These are phyloP conservation scores for Solanum commersonii DNA, from an alignment of 257 asterid genomes.

Conservation along the genomic window DNA sequence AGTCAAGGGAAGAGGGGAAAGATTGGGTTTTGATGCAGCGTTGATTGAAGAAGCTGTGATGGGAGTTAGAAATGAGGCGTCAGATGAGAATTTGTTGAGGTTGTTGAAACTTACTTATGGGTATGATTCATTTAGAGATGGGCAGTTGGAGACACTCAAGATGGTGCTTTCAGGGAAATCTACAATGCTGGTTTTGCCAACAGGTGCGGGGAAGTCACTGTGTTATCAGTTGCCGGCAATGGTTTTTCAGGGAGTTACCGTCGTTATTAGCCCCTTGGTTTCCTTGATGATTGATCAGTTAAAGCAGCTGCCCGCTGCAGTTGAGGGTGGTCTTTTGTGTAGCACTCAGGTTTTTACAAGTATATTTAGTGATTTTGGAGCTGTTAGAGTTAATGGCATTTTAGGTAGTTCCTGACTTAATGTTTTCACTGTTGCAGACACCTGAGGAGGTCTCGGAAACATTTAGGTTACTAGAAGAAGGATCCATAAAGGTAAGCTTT, in stretches of 20 bases:
- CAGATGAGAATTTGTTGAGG: slow-evolving; percentile 59
- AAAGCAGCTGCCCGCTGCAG: slow-evolving; percentile 65
- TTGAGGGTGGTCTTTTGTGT: slow-evolving; percentile 71
- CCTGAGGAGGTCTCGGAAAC: slow-evolving; percentile 69
- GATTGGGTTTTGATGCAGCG: slow-evolving; percentile 12
- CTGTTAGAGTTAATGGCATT: not conserved
- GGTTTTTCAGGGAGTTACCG: slow-evolving; percentile 65
- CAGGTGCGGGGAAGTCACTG: slow-evolving; percentile 89
- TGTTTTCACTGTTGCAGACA: slow-evolving; percentile 36
- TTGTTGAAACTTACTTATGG: slow-evolving; percentile 75
- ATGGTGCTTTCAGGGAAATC: slow-evolving; percentile 73
- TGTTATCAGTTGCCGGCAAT: slow-evolving; percentile 88
- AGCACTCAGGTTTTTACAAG: slow-evolving; percentile 67
- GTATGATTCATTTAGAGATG: slow-evolving; percentile 70
- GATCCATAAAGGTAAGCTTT: slow-evolving; percentile 56
- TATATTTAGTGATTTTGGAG: slow-evolving; percentile 1
- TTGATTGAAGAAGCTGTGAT: slow-evolving; percentile 55
- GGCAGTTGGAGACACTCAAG: slow-evolving; percentile 83
- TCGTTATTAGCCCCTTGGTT: slow-evolving; percentile 87
- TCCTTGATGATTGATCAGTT: slow-evolving; percentile 98
- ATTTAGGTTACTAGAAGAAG: slow-evolving; percentile 58
- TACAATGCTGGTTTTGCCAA: slow-evolving; percentile 84
- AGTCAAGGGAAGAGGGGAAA: slow-evolving; percentile 21
- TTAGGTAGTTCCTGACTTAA: slow-evolving; percentile 8
- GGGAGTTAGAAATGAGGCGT: slow-evolving; percentile 58